These are phyloP conservation scores for Ustilago shanxiensis DNA, from an alignment of 1,284 basidiomycete genomes.

Conservation along the genomic window DNA sequence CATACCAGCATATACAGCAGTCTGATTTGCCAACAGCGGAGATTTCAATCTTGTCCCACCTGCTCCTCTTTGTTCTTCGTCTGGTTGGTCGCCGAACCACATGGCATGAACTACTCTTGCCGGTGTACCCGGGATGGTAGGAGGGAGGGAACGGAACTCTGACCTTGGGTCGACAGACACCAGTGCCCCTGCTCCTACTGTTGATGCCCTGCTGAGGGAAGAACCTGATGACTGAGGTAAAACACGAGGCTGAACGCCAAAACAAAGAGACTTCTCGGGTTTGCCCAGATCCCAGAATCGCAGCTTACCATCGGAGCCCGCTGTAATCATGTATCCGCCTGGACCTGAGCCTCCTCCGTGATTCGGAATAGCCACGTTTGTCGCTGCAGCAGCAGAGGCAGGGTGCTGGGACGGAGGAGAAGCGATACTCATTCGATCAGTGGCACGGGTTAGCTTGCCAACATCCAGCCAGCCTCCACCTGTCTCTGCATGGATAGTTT, in stretches of 20 bases:
- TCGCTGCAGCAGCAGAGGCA: background rate
- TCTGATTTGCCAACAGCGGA: conserved; percentile 55
- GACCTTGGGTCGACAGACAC: conserved; percentile 21
- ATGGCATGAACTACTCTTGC: conserved; percentile 22
- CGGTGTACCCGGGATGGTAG: background rate
- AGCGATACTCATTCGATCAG: conserved; percentile 11
- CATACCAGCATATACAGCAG: conserved; percentile 26
- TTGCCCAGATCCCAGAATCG: conserved; percentile 82
- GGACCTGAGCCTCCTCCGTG: conserved; percentile 33
- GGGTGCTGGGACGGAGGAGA: conserved; percentile 1
- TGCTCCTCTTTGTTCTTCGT: background rate
- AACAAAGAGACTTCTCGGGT: conserved; percentile 74
- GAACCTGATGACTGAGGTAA: conserved; percentile 3
- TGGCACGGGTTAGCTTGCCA: conserved; percentile 37
- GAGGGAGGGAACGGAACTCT: conserved; percentile 20
- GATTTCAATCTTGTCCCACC: conserved; percentile 19
- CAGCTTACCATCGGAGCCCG: conserved; percentile 83
- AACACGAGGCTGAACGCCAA: conserved; percentile 29
- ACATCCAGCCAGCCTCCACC: conserved; percentile 63
- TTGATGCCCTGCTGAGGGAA: background rate
- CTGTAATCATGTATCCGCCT: conserved; percentile 81
- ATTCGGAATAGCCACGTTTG: background rate
- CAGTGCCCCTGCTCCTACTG: conserved; percentile 1
- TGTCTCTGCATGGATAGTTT: conserved; percentile 23
- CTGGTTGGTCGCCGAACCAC: background rate